phyloP scores from a whole-genome alignment of 2,329 filamentous ascomycete genomes.

The Geosmithia putterillii region DNA sequence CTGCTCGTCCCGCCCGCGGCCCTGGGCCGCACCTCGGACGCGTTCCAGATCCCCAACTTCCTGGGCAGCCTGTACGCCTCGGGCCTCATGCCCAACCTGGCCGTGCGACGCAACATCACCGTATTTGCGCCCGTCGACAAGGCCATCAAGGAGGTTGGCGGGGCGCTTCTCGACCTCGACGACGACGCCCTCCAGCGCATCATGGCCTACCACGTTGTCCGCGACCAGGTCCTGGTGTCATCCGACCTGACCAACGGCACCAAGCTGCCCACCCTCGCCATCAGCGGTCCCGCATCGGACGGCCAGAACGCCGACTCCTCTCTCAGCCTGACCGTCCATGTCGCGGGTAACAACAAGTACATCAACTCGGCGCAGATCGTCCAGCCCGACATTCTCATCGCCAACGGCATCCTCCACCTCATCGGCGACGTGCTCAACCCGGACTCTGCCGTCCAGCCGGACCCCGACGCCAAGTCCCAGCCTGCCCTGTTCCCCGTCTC shows the following conservation, averaged over 20 bases:
- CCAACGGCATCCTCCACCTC: conserved; percentile 46
- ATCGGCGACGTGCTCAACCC: conserved; percentile 41
- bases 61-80: conserved; percentile 18
- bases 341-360: conserved; percentile 30
- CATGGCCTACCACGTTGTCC: conserved; percentile 53
- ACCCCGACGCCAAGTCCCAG: conserved; percentile 26
- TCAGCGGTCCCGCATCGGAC: conserved; percentile 29
- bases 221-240: conserved; percentile 40
- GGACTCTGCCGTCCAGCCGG: conserved; percentile 19
- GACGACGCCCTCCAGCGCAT: conserved; percentile 34
- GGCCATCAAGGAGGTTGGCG: conserved; percentile 46
- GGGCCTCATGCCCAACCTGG: conserved; percentile 24
- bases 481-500: conserved; percentile 42
- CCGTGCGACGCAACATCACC: conserved; percentile 34
- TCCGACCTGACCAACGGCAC: conserved; percentile 19
- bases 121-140: conserved; percentile 52
- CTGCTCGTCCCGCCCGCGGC: conserved; percentile 34
- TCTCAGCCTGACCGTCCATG: conserved; percentile 22
- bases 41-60: conserved; percentile 30
- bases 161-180: conserved; percentile 32
- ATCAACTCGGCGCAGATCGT: conserved; percentile 41
- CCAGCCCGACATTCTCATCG: conserved; percentile 38
- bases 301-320: conserved; percentile 12
- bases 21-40: conserved; percentile 35
- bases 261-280: conserved; percentile 19